Base-by-base conservation (phyloP, 768 basidiomycete species). In the Coprinellus micaceus region DNA sequence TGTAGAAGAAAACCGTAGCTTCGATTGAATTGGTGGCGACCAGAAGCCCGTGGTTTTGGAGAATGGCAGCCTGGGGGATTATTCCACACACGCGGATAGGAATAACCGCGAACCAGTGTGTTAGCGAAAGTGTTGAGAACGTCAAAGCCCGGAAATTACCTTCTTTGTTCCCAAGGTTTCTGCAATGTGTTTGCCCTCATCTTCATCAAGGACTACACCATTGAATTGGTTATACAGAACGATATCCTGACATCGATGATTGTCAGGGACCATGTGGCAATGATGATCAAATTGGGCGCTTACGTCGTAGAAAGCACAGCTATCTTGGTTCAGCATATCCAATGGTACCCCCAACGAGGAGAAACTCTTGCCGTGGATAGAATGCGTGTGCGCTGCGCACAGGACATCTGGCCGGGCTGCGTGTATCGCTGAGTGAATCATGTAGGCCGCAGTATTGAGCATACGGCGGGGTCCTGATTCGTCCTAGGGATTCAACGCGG, bases 301-400 rank as follows among this genome's bases (percentile, higher is more conserved):
- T 29, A 69, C 66, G 46, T 78, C 63, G 58, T 74, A 75, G 61
- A 81, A 77, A 2, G 71, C 69, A 54, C 75, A 78, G 10, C 74
- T 60, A 54, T 79, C 79, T 62, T 79, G 78, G 6, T 73, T 73
- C 40, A 76, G 68, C 61, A 75, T 71, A 29, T 78, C 75, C 36
- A 79, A 65, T 13, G 69, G 66, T 26, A 66, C 70, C 13, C 79
- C 78, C 24, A 81, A 71, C 9, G 76, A 67, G 7, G 77, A 76
- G 66, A 77, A 82, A 0, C 79, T 77, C 61, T 77, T 80, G 36
- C 80, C 81, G 63, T 76, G 67, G 6, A 74, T 66, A 10, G 78
- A 77, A 61, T 80, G 79, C 17, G 76, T 76, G 60, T 82, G 80
- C 0, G 77, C 77, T 7, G 76, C 76, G 46, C 75, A 74, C 4